These are phyloP conservation scores for Ogataea kodamae DNA, from an alignment of 805 yeast genomes.

Conservation along the genomic window DNA sequence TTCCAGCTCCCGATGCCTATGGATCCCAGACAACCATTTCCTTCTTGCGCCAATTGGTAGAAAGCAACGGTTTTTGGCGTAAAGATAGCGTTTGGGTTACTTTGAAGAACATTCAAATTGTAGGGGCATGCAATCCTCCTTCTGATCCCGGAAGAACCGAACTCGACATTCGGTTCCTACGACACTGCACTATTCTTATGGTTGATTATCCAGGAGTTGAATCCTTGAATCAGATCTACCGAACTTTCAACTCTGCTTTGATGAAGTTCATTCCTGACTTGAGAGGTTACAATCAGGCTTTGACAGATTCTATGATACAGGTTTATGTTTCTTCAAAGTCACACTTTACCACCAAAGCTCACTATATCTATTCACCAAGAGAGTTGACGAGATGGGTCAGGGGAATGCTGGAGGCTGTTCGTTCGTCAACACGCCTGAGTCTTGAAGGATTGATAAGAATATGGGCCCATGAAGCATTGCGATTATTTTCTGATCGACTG, in stretches of 20 bases:
- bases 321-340: slow-evolving; percentile 48
- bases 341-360: slow-evolving; percentile 45
- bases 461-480: slow-evolving; percentile 78
- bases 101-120: slow-evolving; percentile 65
- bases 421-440: slow-evolving; percentile 24
- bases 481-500: slow-evolving; percentile 76
- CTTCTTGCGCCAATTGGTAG: slow-evolving; percentile 71
- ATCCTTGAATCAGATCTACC: slow-evolving; percentile 68
- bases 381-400: slow-evolving; percentile 85
- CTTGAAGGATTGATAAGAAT: slow-evolving; percentile 51
- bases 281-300: slow-evolving; percentile 45
- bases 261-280: slow-evolving; percentile 60
- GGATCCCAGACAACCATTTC: slow-evolving; percentile 73
- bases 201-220: slow-evolving; percentile 72
- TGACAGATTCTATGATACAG: slow-evolving; percentile 65
- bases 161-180: slow-evolving; percentile 57
- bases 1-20: slow-evolving; percentile 68
- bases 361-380: slow-evolving; percentile 82
- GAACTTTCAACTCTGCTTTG: slow-evolving; percentile 51
- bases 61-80: slow-evolving; percentile 76
- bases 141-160: slow-evolving; percentile 69
- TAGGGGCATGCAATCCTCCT: slow-evolving; percentile 96
- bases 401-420: slow-evolving; percentile 51
- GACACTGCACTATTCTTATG: slow-evolving; percentile 63
- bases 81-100: slow-evolving; percentile 62